Evolutionary conservation across 805 yeast genomes (phyloP), one percentile per base, ranked within the genome.

Genomic region (Yarrowia osloensis): DNA sequence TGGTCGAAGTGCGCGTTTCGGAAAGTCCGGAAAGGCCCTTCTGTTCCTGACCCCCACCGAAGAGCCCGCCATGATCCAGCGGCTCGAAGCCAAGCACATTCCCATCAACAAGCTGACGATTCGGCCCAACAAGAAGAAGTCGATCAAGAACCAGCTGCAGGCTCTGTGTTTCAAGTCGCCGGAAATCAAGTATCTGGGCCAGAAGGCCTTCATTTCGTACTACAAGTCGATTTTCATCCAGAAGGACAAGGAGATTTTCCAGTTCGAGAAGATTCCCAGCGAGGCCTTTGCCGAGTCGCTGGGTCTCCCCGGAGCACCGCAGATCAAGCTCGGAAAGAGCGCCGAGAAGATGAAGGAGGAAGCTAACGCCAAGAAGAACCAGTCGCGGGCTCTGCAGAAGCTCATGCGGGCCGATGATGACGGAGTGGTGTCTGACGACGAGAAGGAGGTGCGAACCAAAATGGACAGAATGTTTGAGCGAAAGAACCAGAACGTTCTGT

Each of bases 281-380:
- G 97, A 94, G 70, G 90, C 85, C 67, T 92, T 81, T 77, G 98
- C 99, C 5, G 85, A 85, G 68, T 89, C 97, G 4, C 77, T 93
- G 57, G 99, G 99, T 11, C 82, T 95, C 49, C 97, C 98, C 0
- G 97, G 98, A 66, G 97, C 97, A 3, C 99, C 99, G 49, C 88
- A 90, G 72, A 89, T 95, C 72, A 92, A 91, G 75, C 81, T 81
- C 47, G 88, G 87, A 17, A 77, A 76, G 74, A 62, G 65, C 7
- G 76, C 72, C 37, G 79, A 78, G 50, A 77, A 71, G 40, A 77
- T 81, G 26, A 73, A 81, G 37, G 76, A 77, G 66, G 79, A 82
- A 28, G 91, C 91, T 74, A 91, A 87, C 71, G 79, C 85, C 79
- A 57, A 57, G 21, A 94, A 94, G 77, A 94, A 94, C 75, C 85